phyloP scores from a whole-genome alignment of 129 eudicot genomes.

The Saussurea involucrata region DNA sequence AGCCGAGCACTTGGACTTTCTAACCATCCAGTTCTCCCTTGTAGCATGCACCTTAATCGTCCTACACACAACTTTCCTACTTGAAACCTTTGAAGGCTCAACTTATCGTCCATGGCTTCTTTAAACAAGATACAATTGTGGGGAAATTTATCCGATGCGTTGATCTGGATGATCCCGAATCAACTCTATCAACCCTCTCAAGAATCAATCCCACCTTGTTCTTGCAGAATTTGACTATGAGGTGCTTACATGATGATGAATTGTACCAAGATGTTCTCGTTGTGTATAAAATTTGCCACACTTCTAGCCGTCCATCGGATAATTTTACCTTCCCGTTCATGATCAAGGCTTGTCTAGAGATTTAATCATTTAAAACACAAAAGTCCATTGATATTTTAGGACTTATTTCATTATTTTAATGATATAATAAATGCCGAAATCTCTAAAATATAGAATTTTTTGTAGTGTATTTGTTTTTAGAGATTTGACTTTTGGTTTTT shows the following conservation, averaged over 20 bases:
- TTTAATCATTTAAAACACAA: no score
- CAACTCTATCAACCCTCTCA: slow-evolving; percentile 33
- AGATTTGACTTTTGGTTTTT: no score
- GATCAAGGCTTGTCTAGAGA: slow-evolving; percentile 57
- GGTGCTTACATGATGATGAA: slow-evolving; percentile 36
- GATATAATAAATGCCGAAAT: no score
- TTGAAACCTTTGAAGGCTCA: slow-evolving; percentile 35
- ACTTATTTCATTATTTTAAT: no score
- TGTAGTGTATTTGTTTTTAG: no score
- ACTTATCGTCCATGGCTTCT: slow-evolving; percentile 28
- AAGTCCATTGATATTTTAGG: no score
- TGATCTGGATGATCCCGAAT: slow-evolving; percentile 43
- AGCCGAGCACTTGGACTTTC: background rate
- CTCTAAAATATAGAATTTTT: no score
- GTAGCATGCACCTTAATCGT: background rate
- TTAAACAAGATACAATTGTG: slow-evolving; percentile 13
- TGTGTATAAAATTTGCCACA: slow-evolving; percentile 26
- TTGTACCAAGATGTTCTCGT: slow-evolving; percentile 29
- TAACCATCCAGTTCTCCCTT: background rate
- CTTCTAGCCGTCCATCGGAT: slow-evolving; percentile 34
- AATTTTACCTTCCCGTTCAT: slow-evolving; percentile 57
- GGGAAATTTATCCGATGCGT: slow-evolving; percentile 35
- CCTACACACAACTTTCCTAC: slow-evolving; percentile 18
- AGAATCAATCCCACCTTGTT: slow-evolving; percentile 32
- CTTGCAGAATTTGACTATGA: slow-evolving; percentile 44